Percentiles rank a stretch among this genome's conserved stretches.
phyloP scores from a whole-genome alignment of 1,284 basidiomycete genomes.

The Melampsora americana region DNA sequence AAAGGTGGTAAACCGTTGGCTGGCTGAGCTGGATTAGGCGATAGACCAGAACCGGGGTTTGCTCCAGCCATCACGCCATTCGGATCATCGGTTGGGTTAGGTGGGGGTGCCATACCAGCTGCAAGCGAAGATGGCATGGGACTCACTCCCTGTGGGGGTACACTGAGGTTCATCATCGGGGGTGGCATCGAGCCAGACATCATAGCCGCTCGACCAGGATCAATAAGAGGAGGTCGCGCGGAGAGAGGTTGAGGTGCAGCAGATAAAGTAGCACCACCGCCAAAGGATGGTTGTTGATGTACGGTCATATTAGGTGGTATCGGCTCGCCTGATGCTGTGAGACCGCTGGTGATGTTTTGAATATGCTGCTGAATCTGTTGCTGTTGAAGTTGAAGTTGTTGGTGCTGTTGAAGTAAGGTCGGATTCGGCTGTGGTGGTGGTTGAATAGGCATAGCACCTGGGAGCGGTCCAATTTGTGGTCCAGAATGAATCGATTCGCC shows the following conservation, averaged over 20 bases:
- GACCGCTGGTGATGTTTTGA: slow-evolving; percentile 59
- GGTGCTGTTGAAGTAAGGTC: slow-evolving; percentile 59
- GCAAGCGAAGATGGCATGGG: neutral
- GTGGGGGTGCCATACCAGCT: neutral
- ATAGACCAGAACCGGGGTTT: neutral
- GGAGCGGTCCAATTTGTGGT: slow-evolving; percentile 70
- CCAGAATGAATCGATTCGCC: slow-evolving; percentile 58
- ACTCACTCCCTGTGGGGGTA: neutral
- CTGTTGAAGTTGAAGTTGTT: slow-evolving; percentile 70
- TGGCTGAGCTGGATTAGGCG: neutral
- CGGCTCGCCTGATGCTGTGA: slow-evolving; percentile 58
- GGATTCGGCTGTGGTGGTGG: slow-evolving; percentile 62
- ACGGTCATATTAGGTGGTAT: no score
- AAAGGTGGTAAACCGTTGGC: neutral
- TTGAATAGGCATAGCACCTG: slow-evolving; percentile 50
- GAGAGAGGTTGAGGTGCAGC: slow-evolving; percentile 52
- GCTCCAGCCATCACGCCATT: slow-evolving; percentile 10
- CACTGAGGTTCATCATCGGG: neutral
- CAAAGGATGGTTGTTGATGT: slow-evolving; percentile 37
- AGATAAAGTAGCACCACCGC: slow-evolving; percentile 49
- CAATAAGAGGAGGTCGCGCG: slow-evolving; percentile 63
- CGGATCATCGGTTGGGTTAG: slow-evolving; percentile 5
- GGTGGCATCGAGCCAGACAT: slow-evolving; percentile 26
- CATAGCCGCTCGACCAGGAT: slow-evolving; percentile 42
- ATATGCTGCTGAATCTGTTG: slow-evolving; percentile 74